Percentiles rank a stretch among this genome's conserved stretches.
phyloP scores from a whole-genome alignment of 768 basidiomycete species.

The Mycena rebaudengoi region DNA sequence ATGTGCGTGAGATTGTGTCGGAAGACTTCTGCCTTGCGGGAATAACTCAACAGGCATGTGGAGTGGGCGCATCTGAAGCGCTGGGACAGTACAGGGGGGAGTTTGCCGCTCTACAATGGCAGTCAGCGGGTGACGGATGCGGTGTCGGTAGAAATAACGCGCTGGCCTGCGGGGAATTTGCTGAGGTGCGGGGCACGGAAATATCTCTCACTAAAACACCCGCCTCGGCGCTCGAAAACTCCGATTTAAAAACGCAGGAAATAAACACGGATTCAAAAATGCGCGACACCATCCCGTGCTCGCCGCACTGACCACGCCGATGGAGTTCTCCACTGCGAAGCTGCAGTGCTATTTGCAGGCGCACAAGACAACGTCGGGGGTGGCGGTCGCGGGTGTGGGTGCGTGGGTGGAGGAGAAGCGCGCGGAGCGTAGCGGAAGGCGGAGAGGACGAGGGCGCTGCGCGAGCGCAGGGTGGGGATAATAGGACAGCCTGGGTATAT shows the following conservation, averaged over 20 bases:
- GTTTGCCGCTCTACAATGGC: slow-evolving; percentile 9
- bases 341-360: slow-evolving; percentile 66
- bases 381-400: slow-evolving; percentile 41
- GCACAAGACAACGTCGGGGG: slow-evolving; percentile 48
- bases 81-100: slow-evolving; percentile 4
- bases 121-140: neutral
- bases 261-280: neutral
- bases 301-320: slow-evolving; percentile 49
- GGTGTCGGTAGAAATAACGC: neutral
- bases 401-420: slow-evolving; percentile 55
- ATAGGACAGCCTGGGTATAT: too few species aligned
- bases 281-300: slow-evolving; percentile 31
- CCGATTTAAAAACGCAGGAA: neutral
- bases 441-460: slow-evolving; percentile 11
- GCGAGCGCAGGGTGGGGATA: neutral
- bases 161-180: too few species aligned
- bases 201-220: too few species aligned
- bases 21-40: neutral
- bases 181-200: too few species aligned
- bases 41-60: slow-evolving; percentile 13
- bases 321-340: slow-evolving; percentile 66
- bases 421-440: slow-evolving; percentile 44
- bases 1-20: neutral
- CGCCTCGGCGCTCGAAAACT: neutral
- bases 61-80: neutral